Conservation (phyloP, 2,329 filamentous ascomycete genomes). For the Xylariaceae sp. region DNA sequence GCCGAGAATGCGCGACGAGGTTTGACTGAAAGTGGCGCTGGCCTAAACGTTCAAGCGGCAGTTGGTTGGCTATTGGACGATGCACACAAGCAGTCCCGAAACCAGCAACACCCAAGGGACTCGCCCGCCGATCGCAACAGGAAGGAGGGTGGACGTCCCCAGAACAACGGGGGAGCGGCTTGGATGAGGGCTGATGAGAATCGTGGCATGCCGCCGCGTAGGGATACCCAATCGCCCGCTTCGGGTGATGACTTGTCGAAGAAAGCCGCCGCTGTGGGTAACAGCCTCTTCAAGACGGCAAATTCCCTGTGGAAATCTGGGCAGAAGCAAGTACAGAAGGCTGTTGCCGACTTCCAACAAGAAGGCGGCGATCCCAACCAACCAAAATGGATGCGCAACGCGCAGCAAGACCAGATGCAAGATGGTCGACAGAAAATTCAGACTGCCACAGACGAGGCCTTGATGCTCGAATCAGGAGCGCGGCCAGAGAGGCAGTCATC, state of each 20-base stretch:
- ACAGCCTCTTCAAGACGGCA: conserved; percentile 82
- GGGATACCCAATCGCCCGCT: conserved; percentile 49
- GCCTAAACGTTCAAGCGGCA: conserved; percentile 74
- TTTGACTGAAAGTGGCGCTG: conserved; percentile 70
- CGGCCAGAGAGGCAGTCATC: conserved; percentile 41
- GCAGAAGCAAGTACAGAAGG: conserved; percentile 87
- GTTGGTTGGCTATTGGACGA: conserved; percentile 87
- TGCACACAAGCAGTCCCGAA: conserved; percentile 75
- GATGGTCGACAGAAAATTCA: conserved; percentile 25
- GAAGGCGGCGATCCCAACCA: conserved; percentile 68
- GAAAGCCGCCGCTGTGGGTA: conserved; percentile 74
- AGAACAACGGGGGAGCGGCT: conserved; percentile 40
- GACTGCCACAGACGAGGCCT: conserved; percentile 61
- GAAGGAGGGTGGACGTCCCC: conserved; percentile 28
- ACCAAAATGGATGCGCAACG: conserved; percentile 92
- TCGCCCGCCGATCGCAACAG: conserved; percentile 33
- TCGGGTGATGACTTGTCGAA: conserved; percentile 68
- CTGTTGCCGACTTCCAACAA: conserved; percentile 75
- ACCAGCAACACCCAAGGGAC: conserved; percentile 53
- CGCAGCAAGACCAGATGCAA: conserved; percentile 38
- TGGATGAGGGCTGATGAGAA: conserved; percentile 54
- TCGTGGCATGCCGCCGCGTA: conserved; percentile 35
- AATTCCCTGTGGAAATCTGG: conserved; percentile 93
- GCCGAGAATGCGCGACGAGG: conserved; percentile 75
- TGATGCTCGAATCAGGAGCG: conserved; percentile 66